Percentiles rank a stretch among this genome's conserved stretches.
Evolutionary conservation across 352 stramenopile genomes (phyloP).

Genomic region (Phytopythium montanum): DNA sequence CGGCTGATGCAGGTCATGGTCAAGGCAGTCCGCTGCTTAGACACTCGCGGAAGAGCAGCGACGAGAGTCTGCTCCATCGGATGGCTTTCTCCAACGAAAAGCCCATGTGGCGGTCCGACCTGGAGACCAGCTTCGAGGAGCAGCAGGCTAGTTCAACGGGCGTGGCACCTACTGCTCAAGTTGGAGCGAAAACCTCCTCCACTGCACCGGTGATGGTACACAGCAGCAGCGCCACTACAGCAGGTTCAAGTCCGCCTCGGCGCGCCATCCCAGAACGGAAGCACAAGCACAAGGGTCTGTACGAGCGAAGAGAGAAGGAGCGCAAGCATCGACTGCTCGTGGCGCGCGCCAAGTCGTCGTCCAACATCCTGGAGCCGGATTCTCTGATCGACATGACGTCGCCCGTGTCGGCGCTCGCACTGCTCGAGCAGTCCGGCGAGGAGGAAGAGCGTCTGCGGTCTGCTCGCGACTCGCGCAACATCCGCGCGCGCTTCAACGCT

Average conservation of each 20-base stretch:
- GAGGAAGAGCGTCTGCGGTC: neutral
- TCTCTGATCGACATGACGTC: too few species aligned
- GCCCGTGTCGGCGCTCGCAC: neutral
- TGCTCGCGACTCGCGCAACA: neutral
- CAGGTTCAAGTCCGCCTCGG: neutral
- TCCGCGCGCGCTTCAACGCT: constrained; percentile 17
- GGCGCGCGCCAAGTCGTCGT: neutral
- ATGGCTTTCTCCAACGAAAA: constrained; percentile 47
- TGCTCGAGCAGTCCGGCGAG: neutral
- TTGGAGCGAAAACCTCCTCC: too few species aligned
- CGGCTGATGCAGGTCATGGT: constrained; percentile 1
- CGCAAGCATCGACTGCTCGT: constrained; percentile 41
- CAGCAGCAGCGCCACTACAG: neutral
- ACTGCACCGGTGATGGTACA: too few species aligned
- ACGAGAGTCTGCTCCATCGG: constrained; percentile 46
- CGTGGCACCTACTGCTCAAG: neutral
- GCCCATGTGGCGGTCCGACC: constrained; percentile 43
- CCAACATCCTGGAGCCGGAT: neutral
- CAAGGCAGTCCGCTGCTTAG: constrained; percentile 15
- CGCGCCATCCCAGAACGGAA: constrained; percentile 55
- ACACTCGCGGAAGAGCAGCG: constrained; percentile 43
- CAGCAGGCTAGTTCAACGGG: neutral
- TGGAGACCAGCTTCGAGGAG: constrained; percentile 54
- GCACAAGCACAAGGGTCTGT: constrained; percentile 53
- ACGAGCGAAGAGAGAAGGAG: constrained; percentile 51